phyloP scores from a whole-genome alignment of 441 rosid species.

The Gossypium laxum region DNA sequence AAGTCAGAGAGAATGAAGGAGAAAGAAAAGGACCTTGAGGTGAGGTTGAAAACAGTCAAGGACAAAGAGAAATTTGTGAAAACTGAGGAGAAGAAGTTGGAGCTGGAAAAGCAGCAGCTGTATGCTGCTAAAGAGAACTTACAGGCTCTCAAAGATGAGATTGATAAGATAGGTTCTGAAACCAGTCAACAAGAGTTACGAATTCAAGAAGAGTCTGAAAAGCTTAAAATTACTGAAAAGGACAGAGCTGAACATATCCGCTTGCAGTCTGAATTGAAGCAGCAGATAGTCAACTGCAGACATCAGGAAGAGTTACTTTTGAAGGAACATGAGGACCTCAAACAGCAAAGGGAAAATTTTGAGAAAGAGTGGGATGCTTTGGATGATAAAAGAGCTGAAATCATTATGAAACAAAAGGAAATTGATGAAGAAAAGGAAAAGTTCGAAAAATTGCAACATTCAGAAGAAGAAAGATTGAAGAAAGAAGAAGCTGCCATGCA shows the following conservation, averaged over 20 bases:
- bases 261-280: conserved; percentile 56
- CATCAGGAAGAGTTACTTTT: conserved; percentile 46
- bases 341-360: conserved; percentile 56
- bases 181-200: conserved; percentile 45
- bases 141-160: conserved; percentile 44
- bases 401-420: conserved; percentile 32
- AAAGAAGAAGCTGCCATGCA: conserved; percentile 42
- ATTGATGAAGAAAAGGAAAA: conserved; percentile 45
- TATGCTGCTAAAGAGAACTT: conserved; percentile 41
- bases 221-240: conserved; percentile 39
- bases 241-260: conserved; percentile 60
- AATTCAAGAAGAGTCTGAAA: conserved; percentile 48
- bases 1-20: conserved; percentile 52
- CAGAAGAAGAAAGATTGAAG: conserved; percentile 49
- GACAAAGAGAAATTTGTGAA: conserved; percentile 48
- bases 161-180: conserved; percentile 53
- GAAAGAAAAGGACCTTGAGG: conserved; percentile 60
- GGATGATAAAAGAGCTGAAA: conserved; percentile 56
- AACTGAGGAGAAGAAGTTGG: conserved; percentile 51
- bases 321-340: conserved; percentile 58
- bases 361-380: conserved; percentile 70
- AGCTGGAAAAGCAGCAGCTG: conserved; percentile 42
- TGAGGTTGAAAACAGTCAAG: conserved; percentile 40
- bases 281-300: conserved; percentile 47
- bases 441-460: conserved; percentile 33